Conservation (phyloP, 2,329 filamentous ascomycete genomes). For the Fusarium sambucinum region DNA sequence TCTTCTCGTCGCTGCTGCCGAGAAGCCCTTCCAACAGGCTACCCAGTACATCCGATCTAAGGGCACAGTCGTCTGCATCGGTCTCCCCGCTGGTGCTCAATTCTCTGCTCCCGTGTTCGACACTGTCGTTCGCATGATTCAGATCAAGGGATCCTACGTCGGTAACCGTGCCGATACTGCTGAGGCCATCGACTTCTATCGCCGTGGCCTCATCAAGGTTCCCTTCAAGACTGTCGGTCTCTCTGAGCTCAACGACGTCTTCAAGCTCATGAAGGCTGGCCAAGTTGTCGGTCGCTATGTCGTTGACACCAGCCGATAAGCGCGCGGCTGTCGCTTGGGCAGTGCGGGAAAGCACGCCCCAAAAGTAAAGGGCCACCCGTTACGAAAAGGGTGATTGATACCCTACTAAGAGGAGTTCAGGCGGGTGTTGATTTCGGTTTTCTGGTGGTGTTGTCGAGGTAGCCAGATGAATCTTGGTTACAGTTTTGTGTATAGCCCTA, state of each 20-base stretch:
- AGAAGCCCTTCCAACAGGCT: slow-evolving; percentile 97
- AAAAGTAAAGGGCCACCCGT: slow-evolving; percentile 38
- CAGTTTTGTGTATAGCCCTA: slow-evolving; percentile 42
- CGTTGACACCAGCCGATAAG: slow-evolving; percentile 76
- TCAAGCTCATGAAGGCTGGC: slow-evolving; percentile 76
- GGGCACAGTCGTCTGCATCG: slow-evolving; percentile 89
- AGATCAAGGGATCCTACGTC: slow-evolving; percentile 92
- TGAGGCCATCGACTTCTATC: slow-evolving; percentile 92
- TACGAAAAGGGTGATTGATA: slow-evolving; percentile 41
- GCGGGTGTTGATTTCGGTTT: slow-evolving; percentile 46
- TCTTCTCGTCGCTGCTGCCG: slow-evolving; percentile 84
- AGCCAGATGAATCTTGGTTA: slow-evolving; percentile 42
- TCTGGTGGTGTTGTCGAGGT: slow-evolving; percentile 44
- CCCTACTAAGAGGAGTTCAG: slow-evolving; percentile 46
- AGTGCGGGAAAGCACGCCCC: slow-evolving; percentile 23
- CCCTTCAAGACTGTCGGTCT: slow-evolving; percentile 89
- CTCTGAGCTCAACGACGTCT: slow-evolving; percentile 83
- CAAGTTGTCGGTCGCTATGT: slow-evolving; percentile 84
- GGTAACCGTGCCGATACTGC: slow-evolving; percentile 89
- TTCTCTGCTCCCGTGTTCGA: slow-evolving; percentile 89
- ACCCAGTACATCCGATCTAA: slow-evolving; percentile 86
- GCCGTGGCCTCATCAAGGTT: slow-evolving; percentile 83
- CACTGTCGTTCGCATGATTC: slow-evolving; percentile 89
- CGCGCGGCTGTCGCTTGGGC: slow-evolving; percentile 37
- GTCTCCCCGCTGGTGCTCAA: slow-evolving; percentile 83